These are phyloP conservation scores for Hemisphaericaspora lyxosophila DNA, from an alignment of 1,139 yeast genomes.

Conservation along the genomic window DNA sequence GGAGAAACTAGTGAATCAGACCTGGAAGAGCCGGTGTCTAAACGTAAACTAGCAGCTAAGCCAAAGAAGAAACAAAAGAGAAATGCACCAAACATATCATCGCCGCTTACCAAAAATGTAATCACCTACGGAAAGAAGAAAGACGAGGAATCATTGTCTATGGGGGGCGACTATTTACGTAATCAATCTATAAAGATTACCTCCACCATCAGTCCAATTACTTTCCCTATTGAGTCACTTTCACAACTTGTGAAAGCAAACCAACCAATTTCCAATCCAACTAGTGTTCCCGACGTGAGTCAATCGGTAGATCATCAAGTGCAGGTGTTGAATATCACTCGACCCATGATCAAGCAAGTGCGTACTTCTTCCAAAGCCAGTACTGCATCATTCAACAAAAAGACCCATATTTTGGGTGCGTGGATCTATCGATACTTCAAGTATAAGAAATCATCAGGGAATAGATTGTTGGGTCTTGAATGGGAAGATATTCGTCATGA, in stretches of 20 bases:
- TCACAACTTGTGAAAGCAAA: constrained; percentile 8
- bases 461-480: constrained; percentile 43
- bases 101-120: constrained; percentile 15
- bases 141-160: background rate
- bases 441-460: constrained; percentile 39
- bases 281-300: constrained; percentile 12
- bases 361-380: constrained; percentile 31
- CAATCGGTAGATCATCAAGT: constrained; percentile 23
- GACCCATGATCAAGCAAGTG: constrained; percentile 31
- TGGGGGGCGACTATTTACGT: constrained; percentile 1
- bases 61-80: constrained; percentile 11
- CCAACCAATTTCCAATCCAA: constrained; percentile 6
- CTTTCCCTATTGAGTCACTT: constrained; percentile 26
- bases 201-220: constrained; percentile 6
- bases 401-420: constrained; percentile 27
- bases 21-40: background rate
- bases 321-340: constrained; percentile 25
- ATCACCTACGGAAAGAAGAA: background rate
- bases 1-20: constrained; percentile 11
- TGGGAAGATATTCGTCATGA: constrained; percentile 49
- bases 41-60: background rate
- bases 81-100: constrained; percentile 9
- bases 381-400: constrained; percentile 30
- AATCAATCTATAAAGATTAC: background rate
- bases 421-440: constrained; percentile 42